A percentile compares a stretch with the other conserved stretches of the same genome.
These are phyloP conservation scores for Pestalotiopsis sp. DNA, from an alignment of 2,329 filamentous ascomycete species.

Conservation along the genomic window DNA sequence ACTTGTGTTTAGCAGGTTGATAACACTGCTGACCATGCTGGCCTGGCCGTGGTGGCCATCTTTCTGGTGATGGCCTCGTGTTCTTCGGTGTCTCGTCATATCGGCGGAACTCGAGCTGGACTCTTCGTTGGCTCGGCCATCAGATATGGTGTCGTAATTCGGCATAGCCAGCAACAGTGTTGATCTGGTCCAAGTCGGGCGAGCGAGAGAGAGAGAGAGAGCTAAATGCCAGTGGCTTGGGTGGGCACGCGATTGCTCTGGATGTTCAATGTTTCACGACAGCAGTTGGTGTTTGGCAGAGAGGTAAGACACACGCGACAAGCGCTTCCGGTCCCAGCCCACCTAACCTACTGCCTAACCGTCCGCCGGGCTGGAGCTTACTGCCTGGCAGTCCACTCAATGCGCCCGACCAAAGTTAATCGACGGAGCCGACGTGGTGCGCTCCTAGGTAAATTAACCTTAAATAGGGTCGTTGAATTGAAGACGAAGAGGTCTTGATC, in stretches of 20 bases:
- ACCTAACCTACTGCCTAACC: not conserved
- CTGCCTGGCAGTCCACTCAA: not conserved
- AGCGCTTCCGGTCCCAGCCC: not conserved
- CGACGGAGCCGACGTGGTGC: not conserved
- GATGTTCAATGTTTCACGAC: slow-evolving; percentile 2
- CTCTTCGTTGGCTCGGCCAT: slow-evolving; percentile 45
- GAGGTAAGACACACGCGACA: not conserved
- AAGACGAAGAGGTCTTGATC: not conserved
- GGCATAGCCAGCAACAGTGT: slow-evolving; percentile 46
- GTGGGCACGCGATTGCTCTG: not conserved
- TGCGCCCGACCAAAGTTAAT: not conserved
- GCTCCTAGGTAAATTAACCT: not conserved
- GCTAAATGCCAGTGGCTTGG: not conserved
- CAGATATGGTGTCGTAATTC: slow-evolving; percentile 55
- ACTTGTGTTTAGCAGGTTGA: slow-evolving; percentile 98
- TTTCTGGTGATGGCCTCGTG: slow-evolving; percentile 64
- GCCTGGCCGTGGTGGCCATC: slow-evolving; percentile 72
- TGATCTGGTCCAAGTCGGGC: not conserved
- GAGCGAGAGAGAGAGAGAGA: not conserved
- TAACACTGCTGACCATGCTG: slow-evolving; percentile 85
- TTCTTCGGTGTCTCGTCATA: slow-evolving; percentile 59
- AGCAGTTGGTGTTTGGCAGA: not conserved
- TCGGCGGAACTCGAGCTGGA: slow-evolving; percentile 38
- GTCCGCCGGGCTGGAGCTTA: not conserved
- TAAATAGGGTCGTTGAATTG: not conserved